These are phyloP conservation scores for bread wheat (Triticum aestivum) DNA, from an alignment of 176 grass and related monocot genomes.

Conservation along the genomic window IWGSC_CS_RefSeq_v2.1 NC_057805.1:359637277-359637776, in stretches of 20 bases:
- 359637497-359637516: not conserved
- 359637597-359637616: not conserved
- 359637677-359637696: not conserved
- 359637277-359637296: too few relatives aligned
- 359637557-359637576: conserved; percentile 6
- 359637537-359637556: conserved; percentile 25
- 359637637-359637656: not conserved
- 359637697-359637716: conserved; percentile 25
- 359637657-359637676: not conserved
- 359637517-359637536: conserved; percentile 14
- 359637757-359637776: not conserved
- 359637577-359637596: conserved; percentile 18
- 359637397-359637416: not conserved
- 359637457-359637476: conserved; percentile 21
- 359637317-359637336: too few relatives aligned
- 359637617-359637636: conserved; percentile 3
- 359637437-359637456: conserved; percentile 1
- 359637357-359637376: not conserved
- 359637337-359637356: too few relatives aligned
- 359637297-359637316: too few relatives aligned
- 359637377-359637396: not conserved
- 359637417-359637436: conserved; percentile 8
- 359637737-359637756: conserved; percentile 14
- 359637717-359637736: not conserved
- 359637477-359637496: conserved; percentile 7